Percentiles rank a stretch among this genome's conserved stretches.
Conservation (phyloP, 768 basidiomycete genomes). For the Naganishia onofrii region DNA sequence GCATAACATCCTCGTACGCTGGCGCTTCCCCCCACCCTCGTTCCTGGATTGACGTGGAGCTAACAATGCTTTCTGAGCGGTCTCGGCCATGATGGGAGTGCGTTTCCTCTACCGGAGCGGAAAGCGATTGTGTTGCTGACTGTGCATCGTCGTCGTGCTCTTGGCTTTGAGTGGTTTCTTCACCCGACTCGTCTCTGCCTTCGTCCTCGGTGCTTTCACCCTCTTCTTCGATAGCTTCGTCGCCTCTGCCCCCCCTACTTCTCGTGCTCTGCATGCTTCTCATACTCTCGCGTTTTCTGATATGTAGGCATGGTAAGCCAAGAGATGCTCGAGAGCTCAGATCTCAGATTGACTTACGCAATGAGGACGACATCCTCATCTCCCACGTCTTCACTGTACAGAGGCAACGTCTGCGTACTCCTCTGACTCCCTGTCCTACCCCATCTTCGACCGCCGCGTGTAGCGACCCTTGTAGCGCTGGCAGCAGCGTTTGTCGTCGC, state of each 20-base stretch:
- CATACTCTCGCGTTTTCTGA: slow-evolving; percentile 33
- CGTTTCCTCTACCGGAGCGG: background rate
- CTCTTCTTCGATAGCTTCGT: slow-evolving; percentile 22
- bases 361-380: slow-evolving; percentile 33
- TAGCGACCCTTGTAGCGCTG: slow-evolving; percentile 19
- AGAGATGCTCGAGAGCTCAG: too few relatives aligned
- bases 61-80: slow-evolving; percentile 7
- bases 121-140: background rate
- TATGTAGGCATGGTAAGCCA: too few relatives aligned
- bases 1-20: slow-evolving; percentile 24
- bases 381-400: slow-evolving; percentile 31
- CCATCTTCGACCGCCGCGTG: slow-evolving; percentile 30
- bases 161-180: background rate
- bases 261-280: slow-evolving; percentile 15
- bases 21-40: slow-evolving; percentile 30
- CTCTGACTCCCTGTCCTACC: slow-evolving; percentile 31
- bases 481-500: background rate
- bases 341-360: slow-evolving; percentile 6
- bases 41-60: slow-evolving; percentile 19
- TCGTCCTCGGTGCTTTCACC: slow-evolving; percentile 14
- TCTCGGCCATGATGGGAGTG: background rate
- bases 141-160: background rate
- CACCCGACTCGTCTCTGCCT: slow-evolving; percentile 1
- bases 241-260: slow-evolving; percentile 6
- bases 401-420: slow-evolving; percentile 29